Evolutionary conservation across 306 rosid genomes (phyloP).

Genomic region (Abrus pulchellus): DNA sequence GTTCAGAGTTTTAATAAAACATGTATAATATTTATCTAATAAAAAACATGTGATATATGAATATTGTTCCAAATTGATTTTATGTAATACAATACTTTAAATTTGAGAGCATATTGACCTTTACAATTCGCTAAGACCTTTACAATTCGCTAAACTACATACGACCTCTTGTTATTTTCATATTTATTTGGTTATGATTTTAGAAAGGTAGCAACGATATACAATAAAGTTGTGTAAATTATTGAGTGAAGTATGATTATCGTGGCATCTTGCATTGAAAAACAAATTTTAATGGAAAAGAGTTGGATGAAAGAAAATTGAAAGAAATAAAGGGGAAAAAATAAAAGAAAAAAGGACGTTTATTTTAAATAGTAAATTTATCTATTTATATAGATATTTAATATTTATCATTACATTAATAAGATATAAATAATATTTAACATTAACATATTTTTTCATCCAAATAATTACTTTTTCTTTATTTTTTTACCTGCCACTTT

Average conservation of each 20-base stretch:
- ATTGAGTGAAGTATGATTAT: constrained; percentile 11
- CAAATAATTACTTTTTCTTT: not conserved
- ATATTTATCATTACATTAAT: constrained; percentile 1
- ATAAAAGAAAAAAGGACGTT: not conserved
- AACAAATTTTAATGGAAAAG: not conserved
- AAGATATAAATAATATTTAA: not conserved
- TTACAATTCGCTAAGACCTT: constrained; percentile 1
- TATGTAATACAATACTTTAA: not conserved
- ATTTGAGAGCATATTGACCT: not conserved
- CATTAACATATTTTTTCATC: not conserved
- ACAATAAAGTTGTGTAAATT: constrained; percentile 7
- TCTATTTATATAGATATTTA: no score
- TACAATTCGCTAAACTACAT: not conserved
- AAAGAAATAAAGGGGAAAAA: not conserved
- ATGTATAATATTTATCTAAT: not conserved
- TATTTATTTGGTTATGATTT: constrained; percentile 20
- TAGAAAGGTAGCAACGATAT: constrained; percentile 28
- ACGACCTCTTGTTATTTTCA: constrained; percentile 1
- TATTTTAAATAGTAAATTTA: not conserved
- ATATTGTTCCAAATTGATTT: not conserved
- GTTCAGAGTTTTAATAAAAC: not conserved
- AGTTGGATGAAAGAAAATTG: no score
- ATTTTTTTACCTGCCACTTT: not conserved
- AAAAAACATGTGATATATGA: not conserved
- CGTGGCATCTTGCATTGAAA: not conserved